phyloP scores from a whole-genome alignment of 2,329 filamentous ascomycete species.

The Verticillium albo-atrum region DNA sequence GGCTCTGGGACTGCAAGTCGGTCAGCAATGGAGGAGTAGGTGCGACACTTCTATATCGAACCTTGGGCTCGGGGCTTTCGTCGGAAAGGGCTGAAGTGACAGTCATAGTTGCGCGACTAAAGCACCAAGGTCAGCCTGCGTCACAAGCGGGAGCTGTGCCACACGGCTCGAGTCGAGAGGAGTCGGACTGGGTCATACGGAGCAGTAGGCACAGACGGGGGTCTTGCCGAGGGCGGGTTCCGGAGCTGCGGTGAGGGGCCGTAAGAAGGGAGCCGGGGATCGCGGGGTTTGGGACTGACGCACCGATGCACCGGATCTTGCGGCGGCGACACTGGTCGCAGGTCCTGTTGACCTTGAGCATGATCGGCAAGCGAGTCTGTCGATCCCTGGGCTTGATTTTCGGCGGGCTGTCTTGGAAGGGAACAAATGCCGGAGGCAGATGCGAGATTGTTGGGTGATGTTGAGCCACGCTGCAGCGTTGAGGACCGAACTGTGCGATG shows the following conservation, averaged over 20 bases:
- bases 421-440: no score
- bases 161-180: neutral
- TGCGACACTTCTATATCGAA: neutral
- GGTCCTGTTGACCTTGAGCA: slow-evolving; percentile 6
- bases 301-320: slow-evolving; percentile 17
- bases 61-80: neutral
- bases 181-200: neutral
- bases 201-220: neutral
- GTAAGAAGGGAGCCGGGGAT: neutral
- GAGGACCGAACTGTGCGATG: no score
- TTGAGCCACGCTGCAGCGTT: no score
- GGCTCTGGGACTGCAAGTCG: neutral
- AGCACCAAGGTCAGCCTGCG: neutral
- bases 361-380: neutral
- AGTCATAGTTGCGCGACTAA: slow-evolving; percentile 1
- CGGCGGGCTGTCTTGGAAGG: neutral
- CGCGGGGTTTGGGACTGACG: neutral
- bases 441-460: neutral
- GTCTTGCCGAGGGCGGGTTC: neutral
- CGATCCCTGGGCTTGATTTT: neutral
- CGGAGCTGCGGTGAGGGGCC: neutral
- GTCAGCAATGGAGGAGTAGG: neutral
- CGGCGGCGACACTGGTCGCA: slow-evolving; percentile 16
- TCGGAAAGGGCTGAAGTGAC: slow-evolving; percentile 2
- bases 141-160: no score